Base-by-base conservation (phyloP, 2,329 filamentous ascomycete genomes). In the Albophoma yamanashiensis region DNA sequence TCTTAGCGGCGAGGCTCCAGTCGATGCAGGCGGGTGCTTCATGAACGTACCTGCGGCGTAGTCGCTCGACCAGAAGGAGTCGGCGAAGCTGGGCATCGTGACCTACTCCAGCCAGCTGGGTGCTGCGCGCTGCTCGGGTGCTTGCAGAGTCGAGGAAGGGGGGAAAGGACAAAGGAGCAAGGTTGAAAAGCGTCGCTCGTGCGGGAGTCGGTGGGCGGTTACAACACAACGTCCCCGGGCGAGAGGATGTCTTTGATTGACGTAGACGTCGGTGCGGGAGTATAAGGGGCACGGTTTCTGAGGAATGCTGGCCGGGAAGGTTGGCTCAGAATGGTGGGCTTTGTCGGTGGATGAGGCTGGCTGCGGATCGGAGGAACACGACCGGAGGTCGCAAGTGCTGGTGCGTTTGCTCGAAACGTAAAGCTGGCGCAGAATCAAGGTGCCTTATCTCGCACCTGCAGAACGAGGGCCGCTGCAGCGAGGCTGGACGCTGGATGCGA, bases 11-110 rank as follows among this genome's bases (percentile, higher is more conserved):
- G 43, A n/a, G 53, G 36, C 14, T 14, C 8, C 27, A 20, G 15
- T 39, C 58, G 15, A 40, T 52, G 40, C 22, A 38, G 47, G 17
- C 43, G 25, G 38, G 50, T 14, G 47, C 38, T 25, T 34, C 42
- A 55, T 39, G 15, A 34, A 70, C 82, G 73, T 78, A 89, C 89
- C 92, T 80, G 90, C 92, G 73, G 93, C 93, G 82, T 97, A 97
- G 82, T 99, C 94, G 73, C 86, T 85, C 63, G 94, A 96, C 94
- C 94, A 99, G 79, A 99, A 97, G 57, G 92, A 96, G 78, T 93
- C 91, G 67, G 92, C 87, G 77, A 99, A 97, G 69, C 90, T 85
- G 67, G 89, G 89, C 89, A 93, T 93, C 73, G 75, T 85, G 65
- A 64, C 60, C 65, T 64, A 63, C 60, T 60, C 60, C 47, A 43